Percentiles rank a stretch among this genome's conserved stretches.
These are phyloP conservation scores for Waltergamsia citrina DNA, from an alignment of 2,329 filamentous ascomycete species.

Conservation along the genomic window DNA sequence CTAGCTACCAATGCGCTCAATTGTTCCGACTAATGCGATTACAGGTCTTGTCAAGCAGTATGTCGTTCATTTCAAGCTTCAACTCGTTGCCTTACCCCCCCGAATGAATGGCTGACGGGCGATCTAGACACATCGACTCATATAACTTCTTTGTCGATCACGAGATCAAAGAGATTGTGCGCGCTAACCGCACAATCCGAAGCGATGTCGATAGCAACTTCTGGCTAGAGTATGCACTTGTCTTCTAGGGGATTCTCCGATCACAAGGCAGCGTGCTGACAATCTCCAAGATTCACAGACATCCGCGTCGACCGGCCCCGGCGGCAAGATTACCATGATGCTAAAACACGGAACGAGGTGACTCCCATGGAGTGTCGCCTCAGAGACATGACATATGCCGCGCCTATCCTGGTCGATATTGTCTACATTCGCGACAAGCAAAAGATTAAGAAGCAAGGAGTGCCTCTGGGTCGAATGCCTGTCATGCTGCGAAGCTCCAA, in stretches of 20 bases:
- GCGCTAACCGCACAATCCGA: conserved; percentile 77
- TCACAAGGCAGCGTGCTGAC: neutral
- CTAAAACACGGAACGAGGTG: conserved; percentile 62
- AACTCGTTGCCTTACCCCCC: neutral
- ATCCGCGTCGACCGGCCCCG: conserved; percentile 80
- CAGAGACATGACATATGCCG: conserved; percentile 95
- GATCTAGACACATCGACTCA: conserved; percentile 72
- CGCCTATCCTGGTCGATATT: conserved; percentile 87
- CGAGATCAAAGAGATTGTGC: conserved; percentile 93
- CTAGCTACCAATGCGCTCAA: no score
- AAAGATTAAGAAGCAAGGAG: conserved; percentile 62
- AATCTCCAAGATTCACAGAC: conserved; percentile 54
- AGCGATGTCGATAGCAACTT: conserved; percentile 92
- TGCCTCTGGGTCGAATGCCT: conserved; percentile 82
- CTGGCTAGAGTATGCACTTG: conserved; percentile 57
- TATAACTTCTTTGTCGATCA: conserved; percentile 98
- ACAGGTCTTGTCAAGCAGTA: conserved; percentile 76
- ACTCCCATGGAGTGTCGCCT: conserved; percentile 95
- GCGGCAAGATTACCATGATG: conserved; percentile 65
- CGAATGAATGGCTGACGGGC: conserved; percentile 4
- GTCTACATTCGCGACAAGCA: conserved; percentile 78
- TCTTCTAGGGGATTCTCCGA: neutral
- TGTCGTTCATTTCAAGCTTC: conserved; percentile 11
- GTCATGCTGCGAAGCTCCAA: conserved; percentile 96
- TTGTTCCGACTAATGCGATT: neutral